Base-by-base conservation (phyloP, 495 filamentous ascomycete genomes). In the Glarea lozoyensis region DNA sequence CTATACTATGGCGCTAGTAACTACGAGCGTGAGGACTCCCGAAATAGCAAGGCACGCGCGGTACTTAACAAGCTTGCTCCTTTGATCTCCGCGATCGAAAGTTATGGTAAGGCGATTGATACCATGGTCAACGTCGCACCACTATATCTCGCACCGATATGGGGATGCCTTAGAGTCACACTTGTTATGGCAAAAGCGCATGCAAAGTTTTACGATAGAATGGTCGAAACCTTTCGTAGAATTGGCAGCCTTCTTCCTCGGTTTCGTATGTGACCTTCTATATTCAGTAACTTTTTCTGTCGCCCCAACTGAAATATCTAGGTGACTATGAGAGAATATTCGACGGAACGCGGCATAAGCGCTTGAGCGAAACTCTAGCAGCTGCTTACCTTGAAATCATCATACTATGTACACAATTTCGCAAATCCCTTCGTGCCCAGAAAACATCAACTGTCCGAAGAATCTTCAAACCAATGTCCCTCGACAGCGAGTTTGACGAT, bases 91-190 rank as follows among this genome's bases (percentile, higher is more conserved):
- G 56, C 56, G 2, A 54, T 68, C n/a, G 54, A 59, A n/a, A 53
- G 62, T 15, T 70, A 66, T 43, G 62, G 66, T 3, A 48, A 54
- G 34, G 61, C 60, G n/a, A 31, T 67, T 0, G 63, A 69, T 51
- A 56, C 61, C 5, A 55, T 56, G 31, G 36, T 59, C 1, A 65
- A 67, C 36, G 49, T 60, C 1, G 60, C 49, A 16, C 45, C 63
- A 10, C 25, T 57, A 2, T 52, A 62, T 6, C 33, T 69, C 21
- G 48, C 54, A n/a, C 63, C 65, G 5, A 45, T 69, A 12, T 69
- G 65, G 67, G 67, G 64, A 1, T 61, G 63, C 17, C 40, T 69
- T 16, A 34, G 64, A 20, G 54, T 70, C 10, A 37, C 68, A 15
- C 43, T 70, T 2, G 56, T 63, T 31, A 53, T 63, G 23, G 64